phyloP scores from a whole-genome alignment of 805 yeast genomes.

The Wickerhamiella allomyrinae region DNA sequence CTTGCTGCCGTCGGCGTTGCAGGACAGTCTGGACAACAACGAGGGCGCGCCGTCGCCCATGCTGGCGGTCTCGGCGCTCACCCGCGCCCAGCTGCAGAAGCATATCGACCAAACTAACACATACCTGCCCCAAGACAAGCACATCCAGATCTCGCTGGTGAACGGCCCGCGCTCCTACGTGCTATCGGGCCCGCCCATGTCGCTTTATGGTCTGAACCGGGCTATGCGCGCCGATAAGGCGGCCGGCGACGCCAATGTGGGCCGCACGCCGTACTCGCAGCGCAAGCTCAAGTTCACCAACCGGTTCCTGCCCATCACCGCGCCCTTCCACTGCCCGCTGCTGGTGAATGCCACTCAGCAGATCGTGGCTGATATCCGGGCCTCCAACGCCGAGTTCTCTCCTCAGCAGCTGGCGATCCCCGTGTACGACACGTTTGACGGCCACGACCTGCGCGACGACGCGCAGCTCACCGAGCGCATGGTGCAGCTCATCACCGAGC shows the following conservation, averaged over 20 bases:
- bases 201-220: slow-evolving; percentile 87
- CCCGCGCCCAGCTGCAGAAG: slow-evolving; percentile 60
- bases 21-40: slow-evolving; percentile 82
- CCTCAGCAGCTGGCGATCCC: slow-evolving; percentile 56
- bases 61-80: slow-evolving; percentile 85
- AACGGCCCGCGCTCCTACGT: slow-evolving; percentile 95
- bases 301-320: slow-evolving; percentile 85
- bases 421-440: slow-evolving; percentile 80
- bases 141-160: slow-evolving; percentile 75
- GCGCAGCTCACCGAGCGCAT: slow-evolving; percentile 55
- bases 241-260: slow-evolving; percentile 88
- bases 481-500: slow-evolving; percentile 67
- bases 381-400: slow-evolving; percentile 42
- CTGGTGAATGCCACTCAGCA: slow-evolving; percentile 55
- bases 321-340: slow-evolving; percentile 93
- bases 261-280: slow-evolving; percentile 85
- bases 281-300: slow-evolving; percentile 87
- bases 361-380: slow-evolving; percentile 51
- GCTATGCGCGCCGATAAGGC: slow-evolving; percentile 76
- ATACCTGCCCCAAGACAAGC: slow-evolving; percentile 85
- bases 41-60: slow-evolving; percentile 97
- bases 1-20: slow-evolving; percentile 81
- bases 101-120: slow-evolving; percentile 78
- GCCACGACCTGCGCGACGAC: slow-evolving; percentile 53
- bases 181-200: slow-evolving; percentile 96